A percentile compares a stretch with the other conserved stretches of the same genome.
phyloP scores from a whole-genome alignment of 2,329 filamentous ascomycete species.

The Neopestalotiopsis sp. region DNA sequence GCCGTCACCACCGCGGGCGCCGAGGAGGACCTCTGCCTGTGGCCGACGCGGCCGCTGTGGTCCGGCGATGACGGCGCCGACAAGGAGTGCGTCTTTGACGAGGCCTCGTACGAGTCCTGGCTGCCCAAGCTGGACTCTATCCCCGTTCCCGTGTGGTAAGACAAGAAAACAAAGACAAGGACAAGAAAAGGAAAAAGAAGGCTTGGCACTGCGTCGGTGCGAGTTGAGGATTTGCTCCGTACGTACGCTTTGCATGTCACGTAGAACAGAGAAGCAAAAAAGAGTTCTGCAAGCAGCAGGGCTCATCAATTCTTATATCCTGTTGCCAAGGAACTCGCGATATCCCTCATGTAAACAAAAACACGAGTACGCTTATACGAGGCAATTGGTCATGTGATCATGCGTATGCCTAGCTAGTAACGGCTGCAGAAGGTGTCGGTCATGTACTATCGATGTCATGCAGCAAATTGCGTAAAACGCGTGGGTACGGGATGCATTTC shows the following conservation, averaged over 20 bases:
- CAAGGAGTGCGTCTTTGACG: constrained; percentile 14
- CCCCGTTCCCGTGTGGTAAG: constrained; percentile 13
- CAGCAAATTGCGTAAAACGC: too few species aligned
- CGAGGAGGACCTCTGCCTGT: constrained; percentile 6
- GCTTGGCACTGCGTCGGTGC: background rate
- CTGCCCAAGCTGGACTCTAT: constrained; percentile 15
- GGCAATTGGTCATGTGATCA: too few species aligned
- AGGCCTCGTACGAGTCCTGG: constrained; percentile 14
- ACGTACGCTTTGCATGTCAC: background rate
- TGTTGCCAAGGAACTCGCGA: too few species aligned
- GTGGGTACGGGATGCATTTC: too few species aligned
- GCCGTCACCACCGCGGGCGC: constrained; percentile 1
- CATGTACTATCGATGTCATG: too few species aligned
- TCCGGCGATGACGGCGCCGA: constrained; percentile 1
- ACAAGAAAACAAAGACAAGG: too few species aligned
- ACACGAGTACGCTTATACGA: too few species aligned
- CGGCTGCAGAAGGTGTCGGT: too few species aligned
- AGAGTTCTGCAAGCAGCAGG: background rate
- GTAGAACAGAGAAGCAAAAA: background rate
- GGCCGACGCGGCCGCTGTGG: constrained; percentile 8
- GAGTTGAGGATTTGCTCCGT: background rate
- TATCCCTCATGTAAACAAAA: too few species aligned
- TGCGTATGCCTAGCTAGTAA: too few species aligned
- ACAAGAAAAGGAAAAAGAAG: background rate
- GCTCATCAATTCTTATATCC: too few species aligned